These are phyloP conservation scores for Didymella exigua DNA, from an alignment of 2,329 filamentous ascomycete genomes.

Conservation along the genomic window DNA sequence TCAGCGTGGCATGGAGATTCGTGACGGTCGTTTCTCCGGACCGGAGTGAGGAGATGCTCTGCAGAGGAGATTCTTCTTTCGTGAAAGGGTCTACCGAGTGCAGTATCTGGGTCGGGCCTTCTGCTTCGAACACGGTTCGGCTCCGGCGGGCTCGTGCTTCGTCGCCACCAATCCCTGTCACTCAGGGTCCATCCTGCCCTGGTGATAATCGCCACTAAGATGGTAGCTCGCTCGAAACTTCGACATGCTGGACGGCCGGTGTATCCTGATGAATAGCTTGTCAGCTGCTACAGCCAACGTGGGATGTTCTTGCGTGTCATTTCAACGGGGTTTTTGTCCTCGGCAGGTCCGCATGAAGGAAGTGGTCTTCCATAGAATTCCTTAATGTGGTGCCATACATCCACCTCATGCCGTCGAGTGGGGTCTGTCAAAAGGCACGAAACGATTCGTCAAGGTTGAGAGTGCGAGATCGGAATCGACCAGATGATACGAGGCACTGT, in stretches of 20 bases:
- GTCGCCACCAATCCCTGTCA: constrained; percentile 8
- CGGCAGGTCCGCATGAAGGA: constrained; percentile 7
- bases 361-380: neutral
- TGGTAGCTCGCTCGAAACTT: constrained; percentile 9
- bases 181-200: constrained; percentile 12
- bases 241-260: neutral
- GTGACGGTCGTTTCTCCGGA: neutral
- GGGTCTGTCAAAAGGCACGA: neutral
- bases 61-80: neutral
- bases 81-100: neutral
- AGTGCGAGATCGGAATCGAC: constrained; percentile 16
- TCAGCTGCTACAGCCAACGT: neutral
- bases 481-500: constrained; percentile 12
- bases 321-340: neutral
- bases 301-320: neutral
- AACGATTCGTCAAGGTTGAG: neutral
- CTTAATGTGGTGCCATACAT: neutral
- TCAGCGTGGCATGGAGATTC: neutral
- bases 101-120: neutral
- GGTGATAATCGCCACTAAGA: constrained; percentile 19
- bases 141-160: constrained; percentile 2
- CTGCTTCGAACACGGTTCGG: neutral
- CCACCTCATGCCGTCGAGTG: constrained; percentile 9
- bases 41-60: neutral
- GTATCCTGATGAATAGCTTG: neutral